phyloP scores from a whole-genome alignment of 78 protist species.

The Guillardia theta region DNA sequence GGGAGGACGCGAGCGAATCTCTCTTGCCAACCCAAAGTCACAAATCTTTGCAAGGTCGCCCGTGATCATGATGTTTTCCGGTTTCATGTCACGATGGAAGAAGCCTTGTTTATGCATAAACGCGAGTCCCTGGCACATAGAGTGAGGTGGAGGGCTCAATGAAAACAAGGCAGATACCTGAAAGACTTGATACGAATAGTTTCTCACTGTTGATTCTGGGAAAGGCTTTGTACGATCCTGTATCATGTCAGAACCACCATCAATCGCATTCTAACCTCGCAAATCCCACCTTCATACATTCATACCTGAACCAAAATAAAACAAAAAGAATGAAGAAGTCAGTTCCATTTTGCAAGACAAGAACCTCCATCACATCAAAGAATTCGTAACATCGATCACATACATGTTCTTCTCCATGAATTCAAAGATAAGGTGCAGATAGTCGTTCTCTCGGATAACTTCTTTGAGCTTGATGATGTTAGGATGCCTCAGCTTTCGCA shows the following conservation, averaged over 20 bases:
- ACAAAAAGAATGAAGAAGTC: too few relatives aligned
- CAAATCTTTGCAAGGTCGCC: slow-evolving; percentile 84
- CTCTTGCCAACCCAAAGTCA: slow-evolving; percentile 94
- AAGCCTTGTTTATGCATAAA: slow-evolving; percentile 88
- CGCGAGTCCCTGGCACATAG: slow-evolving; percentile 72
- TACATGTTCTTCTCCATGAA: slow-evolving; percentile 84
- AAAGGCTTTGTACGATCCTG: slow-evolving; percentile 3
- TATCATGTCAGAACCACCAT: too few relatives aligned
- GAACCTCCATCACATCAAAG: too few relatives aligned
- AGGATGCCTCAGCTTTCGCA: slow-evolving; percentile 87
- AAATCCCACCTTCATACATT: slow-evolving; percentile 23
- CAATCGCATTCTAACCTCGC: too few relatives aligned
- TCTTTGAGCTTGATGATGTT: slow-evolving; percentile 93
- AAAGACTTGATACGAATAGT: neutral
- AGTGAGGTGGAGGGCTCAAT: neutral
- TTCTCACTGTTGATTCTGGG: neutral
- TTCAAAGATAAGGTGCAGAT: slow-evolving; percentile 92
- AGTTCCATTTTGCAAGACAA: too few relatives aligned
- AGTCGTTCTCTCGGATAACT: slow-evolving; percentile 30
- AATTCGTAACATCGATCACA: too few relatives aligned
- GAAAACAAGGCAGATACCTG: neutral
- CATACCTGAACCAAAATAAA: neutral
- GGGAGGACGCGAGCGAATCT: slow-evolving; percentile 93
- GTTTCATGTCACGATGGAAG: slow-evolving; percentile 95
- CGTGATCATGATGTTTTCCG: slow-evolving; percentile 82